Base-by-base conservation (phyloP, 305 asterid species). In the Vinca major region DNA sequence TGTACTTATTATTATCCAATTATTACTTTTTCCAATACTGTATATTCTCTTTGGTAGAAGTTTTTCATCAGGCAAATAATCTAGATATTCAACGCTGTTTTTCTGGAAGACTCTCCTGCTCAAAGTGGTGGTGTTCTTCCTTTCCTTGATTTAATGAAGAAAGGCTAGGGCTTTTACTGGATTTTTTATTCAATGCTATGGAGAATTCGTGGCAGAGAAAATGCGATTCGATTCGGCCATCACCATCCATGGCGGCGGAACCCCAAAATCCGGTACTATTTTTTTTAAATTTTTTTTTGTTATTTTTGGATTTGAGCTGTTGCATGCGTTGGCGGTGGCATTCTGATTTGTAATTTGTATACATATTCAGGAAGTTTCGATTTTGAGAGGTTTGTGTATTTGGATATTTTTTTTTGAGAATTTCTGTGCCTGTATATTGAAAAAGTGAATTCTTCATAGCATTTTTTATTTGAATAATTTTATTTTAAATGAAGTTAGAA, bases 191-290 rank as follows among this genome's bases (percentile, higher is more conserved):
- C 40, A n/a, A 58, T 44, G 60, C 47, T 63, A 69, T 69, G 73
- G 73, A 69, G 66, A 58, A 58, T 16, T 69, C 66, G 50, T 57
- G 73, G 73, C 66, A 33, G 73, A 60, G 73, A 40, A 47, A 69
- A 60, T 69, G 58, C 16, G 67, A 19, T 69, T 9, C 61, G 13
- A 40, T 61, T 16, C 36, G 73, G 66, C 60, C 61, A 7, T 60
- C 73, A 60, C 60, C 61, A 7, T 60, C 73, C 54, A 19, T 45
- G 33, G 73, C 54, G 26, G 65, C 45, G 58, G 49, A 13, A 10
- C 58, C 21, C 11, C 73, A 69, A 53, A 69, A 58, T 69, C 66
- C 45, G 73, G 73, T 69, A 26, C 13, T 1, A 12, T 43, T 40
- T 0, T 5, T 10, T 53, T n/a, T 8, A 0, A 41, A 41, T 10